These are phyloP conservation scores for Trichophyton benhamiae DNA, from an alignment of 2,329 filamentous ascomycete genomes.

Conservation along the genomic window DNA sequence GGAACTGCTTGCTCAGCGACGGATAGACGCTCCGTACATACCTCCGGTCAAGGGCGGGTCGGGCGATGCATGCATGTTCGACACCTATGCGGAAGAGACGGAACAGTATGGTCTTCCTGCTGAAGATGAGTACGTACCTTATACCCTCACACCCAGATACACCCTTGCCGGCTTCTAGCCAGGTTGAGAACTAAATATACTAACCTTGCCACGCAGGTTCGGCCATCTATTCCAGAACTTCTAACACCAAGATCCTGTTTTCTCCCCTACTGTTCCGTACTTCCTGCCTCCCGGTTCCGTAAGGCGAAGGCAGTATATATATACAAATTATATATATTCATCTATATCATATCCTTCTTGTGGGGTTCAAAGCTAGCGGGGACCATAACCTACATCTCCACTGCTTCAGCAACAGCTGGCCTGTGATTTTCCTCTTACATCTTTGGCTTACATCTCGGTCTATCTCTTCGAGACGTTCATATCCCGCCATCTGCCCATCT, in stretches of 20 bases:
- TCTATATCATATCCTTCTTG: neutral
- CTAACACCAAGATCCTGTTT: constrained; percentile 28
- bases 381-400: neutral
- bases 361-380: neutral
- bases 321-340: neutral
- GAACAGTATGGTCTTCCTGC: constrained; percentile 75
- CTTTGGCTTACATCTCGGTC: neutral
- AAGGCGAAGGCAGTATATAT: too few relatives aligned
- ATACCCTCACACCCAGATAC: neutral
- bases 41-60: constrained; percentile 87
- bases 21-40: constrained; percentile 96
- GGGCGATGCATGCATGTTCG: constrained; percentile 93
- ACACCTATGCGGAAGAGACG: constrained; percentile 93
- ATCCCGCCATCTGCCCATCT: neutral
- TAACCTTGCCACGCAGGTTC: constrained; percentile 39
- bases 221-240: constrained; percentile 67
- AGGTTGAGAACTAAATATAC: neutral
- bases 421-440: constrained; percentile 1
- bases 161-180: neutral
- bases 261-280: neutral
- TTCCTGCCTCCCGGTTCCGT: neutral
- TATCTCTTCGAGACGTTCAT: neutral
- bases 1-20: constrained; percentile 86
- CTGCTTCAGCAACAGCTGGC: constrained; percentile 6
- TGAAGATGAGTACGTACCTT: constrained; percentile 65